Evolutionary conservation across 2,329 filamentous ascomycete genomes (phyloP), one percentile per base, ranked within the genome.

Genomic region (Exutisphaerella laricina): DNA sequence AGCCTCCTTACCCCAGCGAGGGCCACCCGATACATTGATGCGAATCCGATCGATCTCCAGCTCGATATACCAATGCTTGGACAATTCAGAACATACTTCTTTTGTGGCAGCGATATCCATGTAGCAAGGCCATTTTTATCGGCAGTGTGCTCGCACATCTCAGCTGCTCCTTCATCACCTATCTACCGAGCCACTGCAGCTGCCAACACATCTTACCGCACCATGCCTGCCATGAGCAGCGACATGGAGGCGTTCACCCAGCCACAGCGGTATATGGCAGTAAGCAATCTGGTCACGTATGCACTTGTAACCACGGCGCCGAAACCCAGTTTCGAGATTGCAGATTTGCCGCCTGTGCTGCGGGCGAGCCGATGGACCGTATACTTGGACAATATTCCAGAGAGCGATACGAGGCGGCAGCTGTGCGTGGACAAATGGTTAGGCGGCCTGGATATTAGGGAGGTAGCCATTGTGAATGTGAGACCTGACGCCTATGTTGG

Each of bases 21-120:
- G 63, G 83, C 82, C 13, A 84, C 82, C 0, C 75, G 85, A 20
- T 88, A 83, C 58, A 76, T 88, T 39, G 85, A 89, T 63, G 80
- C 84, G 3, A 89, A 88, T 55, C 84, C 84, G 0, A 78, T 89
- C 30, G 81, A 88, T 54, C 69, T 88, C 20, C 83, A 89, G 59
- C 77, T 87, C 4, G 85, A 88, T 57, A 85, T 88, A 32, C 85
- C 85, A 1, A 77, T 87, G 64, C 69, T 88, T 4, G 81, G 84
- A 18, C 85, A 89, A 58, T 89, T 88, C 68, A 76, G 82, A 36
- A 75, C 88, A 33, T 88, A 85, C 61, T 73, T 88, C 47, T 75
- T 89, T 47, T 75, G 79, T 48, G 78, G 77, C 57, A n/a, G n/a
- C n/a, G 73, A 85, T 55, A 70, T 86, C 2, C 69, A 72, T 41